A percentile compares a stretch with the other conserved stretches of the same genome.
phyloP scores from a whole-genome alignment of 495 filamentous ascomycete genomes.

The Penicillium coprophilum region DNA sequence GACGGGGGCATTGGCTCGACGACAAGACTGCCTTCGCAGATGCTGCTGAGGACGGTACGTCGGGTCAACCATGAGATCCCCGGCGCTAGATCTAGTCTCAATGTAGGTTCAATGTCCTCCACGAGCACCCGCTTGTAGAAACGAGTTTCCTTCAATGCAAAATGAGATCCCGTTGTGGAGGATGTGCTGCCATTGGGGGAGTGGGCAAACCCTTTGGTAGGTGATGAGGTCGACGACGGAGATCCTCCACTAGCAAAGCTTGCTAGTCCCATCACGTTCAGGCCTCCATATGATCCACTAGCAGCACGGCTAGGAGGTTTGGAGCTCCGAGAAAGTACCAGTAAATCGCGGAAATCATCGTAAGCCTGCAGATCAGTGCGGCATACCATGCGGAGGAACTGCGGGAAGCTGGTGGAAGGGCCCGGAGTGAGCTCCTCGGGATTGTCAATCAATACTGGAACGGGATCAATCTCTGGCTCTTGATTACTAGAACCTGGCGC shows the following conservation, averaged over 20 bases:
- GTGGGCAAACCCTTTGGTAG: slow-evolving; percentile 39
- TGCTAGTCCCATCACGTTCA: slow-evolving; percentile 62
- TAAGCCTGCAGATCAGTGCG: slow-evolving; percentile 78
- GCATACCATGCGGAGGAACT: slow-evolving; percentile 77
- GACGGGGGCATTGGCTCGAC: slow-evolving; percentile 79
- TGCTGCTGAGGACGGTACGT: slow-evolving; percentile 74
- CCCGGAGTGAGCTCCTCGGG: slow-evolving; percentile 66
- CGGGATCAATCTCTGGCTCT: slow-evolving; percentile 21
- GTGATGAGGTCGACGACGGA: slow-evolving; percentile 44
- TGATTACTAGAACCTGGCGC: slow-evolving; percentile 20
- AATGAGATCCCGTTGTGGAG: slow-evolving; percentile 37
- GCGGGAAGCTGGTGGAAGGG: slow-evolving; percentile 80
- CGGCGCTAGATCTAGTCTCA: slow-evolving; percentile 84
- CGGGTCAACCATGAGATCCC: slow-evolving; percentile 91
- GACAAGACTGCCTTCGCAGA: slow-evolving; percentile 81
- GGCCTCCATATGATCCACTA: slow-evolving; percentile 65
- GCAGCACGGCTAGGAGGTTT: slow-evolving; percentile 61
- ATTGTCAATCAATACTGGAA: slow-evolving; percentile 18
- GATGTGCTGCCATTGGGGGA: slow-evolving; percentile 43
- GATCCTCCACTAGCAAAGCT: slow-evolving; percentile 47
- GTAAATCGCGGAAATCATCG: slow-evolving; percentile 78
- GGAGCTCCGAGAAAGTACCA: slow-evolving; percentile 63
- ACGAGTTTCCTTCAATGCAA: slow-evolving; percentile 78
- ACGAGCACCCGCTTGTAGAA: slow-evolving; percentile 87
- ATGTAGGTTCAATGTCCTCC: slow-evolving; percentile 93